phyloP scores from a whole-genome alignment of 73 alveolate genomes.

The Tetrahymena malaccensis region DNA sequence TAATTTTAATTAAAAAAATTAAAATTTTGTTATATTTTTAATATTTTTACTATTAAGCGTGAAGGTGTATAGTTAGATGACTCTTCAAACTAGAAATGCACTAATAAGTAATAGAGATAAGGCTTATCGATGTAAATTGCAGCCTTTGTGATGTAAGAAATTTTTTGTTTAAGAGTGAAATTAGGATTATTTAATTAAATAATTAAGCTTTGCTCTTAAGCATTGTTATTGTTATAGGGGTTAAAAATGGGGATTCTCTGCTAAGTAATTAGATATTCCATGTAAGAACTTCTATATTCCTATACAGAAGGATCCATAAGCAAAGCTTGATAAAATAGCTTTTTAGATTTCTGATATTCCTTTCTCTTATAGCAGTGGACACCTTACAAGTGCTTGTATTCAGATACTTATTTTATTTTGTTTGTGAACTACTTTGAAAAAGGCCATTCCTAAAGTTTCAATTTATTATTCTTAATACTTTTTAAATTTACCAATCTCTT shows the following conservation, averaged over 20 bases:
- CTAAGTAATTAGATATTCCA: background rate
- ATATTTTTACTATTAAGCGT: background rate
- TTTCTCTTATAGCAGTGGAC: background rate
- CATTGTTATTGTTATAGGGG: background rate
- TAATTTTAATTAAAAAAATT: background rate
- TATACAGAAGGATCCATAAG: background rate
- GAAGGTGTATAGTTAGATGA: background rate
- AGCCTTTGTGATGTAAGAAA: background rate
- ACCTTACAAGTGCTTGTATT: background rate
- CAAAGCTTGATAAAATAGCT: background rate
- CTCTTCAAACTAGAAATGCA: background rate
- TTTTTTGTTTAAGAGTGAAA: background rate
- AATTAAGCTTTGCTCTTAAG: background rate
- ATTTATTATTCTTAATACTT: background rate
- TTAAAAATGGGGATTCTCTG: background rate
- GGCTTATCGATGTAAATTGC: background rate
- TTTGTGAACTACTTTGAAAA: background rate
- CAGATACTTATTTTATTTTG: background rate
- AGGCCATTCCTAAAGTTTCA: background rate
- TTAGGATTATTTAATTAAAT: background rate
- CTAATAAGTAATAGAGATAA: background rate
- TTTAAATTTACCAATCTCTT: background rate
- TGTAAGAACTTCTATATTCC: background rate
- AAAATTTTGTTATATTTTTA: background rate
- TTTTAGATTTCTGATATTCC: background rate